phyloP scores from a whole-genome alignment of 129 eudicot genomes.

The Artemisia tridentata region DNA sequence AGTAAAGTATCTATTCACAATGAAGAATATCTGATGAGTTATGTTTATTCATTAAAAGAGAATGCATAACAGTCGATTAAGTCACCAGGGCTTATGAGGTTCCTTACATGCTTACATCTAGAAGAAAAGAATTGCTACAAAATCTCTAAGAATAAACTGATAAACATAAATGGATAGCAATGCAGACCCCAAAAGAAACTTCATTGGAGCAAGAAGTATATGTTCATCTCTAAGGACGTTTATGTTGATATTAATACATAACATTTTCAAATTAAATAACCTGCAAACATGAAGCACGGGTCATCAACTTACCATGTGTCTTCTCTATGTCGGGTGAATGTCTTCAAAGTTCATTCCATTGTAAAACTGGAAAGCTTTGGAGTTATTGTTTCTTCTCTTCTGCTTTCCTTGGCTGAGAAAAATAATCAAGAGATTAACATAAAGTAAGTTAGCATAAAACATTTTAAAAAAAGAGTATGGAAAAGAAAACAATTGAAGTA shows the following conservation, averaged over 20 bases:
- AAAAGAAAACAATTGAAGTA: too few relatives aligned
- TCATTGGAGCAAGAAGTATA: constrained; percentile 7
- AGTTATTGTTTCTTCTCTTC: constrained; percentile 34
- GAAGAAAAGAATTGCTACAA: background rate
- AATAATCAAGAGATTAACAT: background rate
- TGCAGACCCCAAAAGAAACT: background rate
- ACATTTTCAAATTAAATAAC: background rate
- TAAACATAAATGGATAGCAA: background rate
- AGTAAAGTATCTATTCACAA: too few relatives aligned
- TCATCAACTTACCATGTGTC: constrained; percentile 19
- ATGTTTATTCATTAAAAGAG: background rate
- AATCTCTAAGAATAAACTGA: background rate
- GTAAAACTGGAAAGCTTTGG: background rate
- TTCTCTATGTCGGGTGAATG: background rate
- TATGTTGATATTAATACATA: constrained; percentile 1
- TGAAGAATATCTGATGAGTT: background rate
- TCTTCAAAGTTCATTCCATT: constrained; percentile 12
- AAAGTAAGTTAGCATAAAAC: background rate
- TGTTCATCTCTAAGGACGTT: background rate
- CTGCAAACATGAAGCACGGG: constrained; percentile 15
- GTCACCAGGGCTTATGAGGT: too few relatives aligned
- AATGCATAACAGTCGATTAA: background rate
- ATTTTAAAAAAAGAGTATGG: background rate
- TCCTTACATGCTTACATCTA: background rate
- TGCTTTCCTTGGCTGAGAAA: constrained; percentile 36